phyloP scores from a whole-genome alignment of 2,329 filamentous ascomycete genomes.

The Trichoderma harzianum region DNA sequence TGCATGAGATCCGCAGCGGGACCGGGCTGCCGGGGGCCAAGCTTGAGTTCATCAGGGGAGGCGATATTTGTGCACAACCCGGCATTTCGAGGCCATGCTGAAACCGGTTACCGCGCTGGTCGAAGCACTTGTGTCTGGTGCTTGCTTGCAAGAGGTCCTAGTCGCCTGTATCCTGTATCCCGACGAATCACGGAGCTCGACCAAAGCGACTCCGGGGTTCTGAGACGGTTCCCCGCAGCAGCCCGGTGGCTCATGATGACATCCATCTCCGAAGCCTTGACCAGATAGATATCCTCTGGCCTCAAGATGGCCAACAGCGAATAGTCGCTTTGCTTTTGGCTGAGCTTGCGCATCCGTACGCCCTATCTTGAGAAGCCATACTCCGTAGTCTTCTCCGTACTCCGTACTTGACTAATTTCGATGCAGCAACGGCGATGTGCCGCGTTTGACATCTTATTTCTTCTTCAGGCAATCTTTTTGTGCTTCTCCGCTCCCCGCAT shows the following conservation, averaged over 20 bases:
- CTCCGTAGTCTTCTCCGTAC: neutral
- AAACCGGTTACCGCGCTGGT: neutral
- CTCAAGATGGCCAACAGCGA: neutral
- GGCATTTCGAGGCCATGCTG: neutral
- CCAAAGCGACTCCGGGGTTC: neutral
- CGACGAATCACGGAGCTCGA: conserved; percentile 6
- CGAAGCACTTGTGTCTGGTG: neutral
- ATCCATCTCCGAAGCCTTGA: neutral
- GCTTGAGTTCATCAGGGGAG: conserved; percentile 2
- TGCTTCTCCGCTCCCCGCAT: conserved; percentile 3
- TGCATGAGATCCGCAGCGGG: conserved; percentile 15
- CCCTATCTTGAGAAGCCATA: neutral
- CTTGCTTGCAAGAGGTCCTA: neutral
- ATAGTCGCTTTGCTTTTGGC: neutral
- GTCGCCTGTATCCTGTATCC: neutral
- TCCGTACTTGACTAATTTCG: neutral
- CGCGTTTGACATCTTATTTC: neutral
- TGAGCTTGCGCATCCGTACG: neutral
- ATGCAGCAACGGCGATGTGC: neutral
- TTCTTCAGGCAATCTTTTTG: neutral
- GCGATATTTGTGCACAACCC: conserved; percentile 10
- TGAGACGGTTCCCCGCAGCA: conserved; percentile 6
- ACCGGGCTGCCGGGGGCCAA: conserved; percentile 12
- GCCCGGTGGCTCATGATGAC: conserved; percentile 24
- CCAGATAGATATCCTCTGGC: neutral